A percentile compares a stretch with the other conserved stretches of the same genome.
These are phyloP conservation scores for Fimicolochytrium jonesii DNA, from an alignment of 192 early-diverging fungal species.

Conservation along the genomic window DNA sequence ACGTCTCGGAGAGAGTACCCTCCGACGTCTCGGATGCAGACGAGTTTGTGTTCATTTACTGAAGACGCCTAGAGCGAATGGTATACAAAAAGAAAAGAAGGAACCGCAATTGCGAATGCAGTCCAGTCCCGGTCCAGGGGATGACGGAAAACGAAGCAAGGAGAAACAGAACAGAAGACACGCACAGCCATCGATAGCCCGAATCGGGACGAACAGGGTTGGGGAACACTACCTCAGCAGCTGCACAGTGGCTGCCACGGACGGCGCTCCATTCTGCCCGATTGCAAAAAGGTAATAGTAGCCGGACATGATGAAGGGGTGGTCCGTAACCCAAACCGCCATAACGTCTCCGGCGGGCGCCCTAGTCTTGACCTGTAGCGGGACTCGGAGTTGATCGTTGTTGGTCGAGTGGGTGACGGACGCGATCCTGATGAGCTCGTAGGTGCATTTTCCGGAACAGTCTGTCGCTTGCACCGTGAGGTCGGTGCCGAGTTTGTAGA, in stretches of 20 bases:
- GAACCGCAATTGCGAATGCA: no score
- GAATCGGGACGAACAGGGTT: no score
- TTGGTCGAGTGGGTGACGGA: neutral
- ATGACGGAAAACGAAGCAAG: no score
- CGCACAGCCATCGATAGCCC: no score
- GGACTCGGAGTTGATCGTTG: slow-evolving; percentile 2
- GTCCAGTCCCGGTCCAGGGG: no score
- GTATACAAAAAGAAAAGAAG: no score
- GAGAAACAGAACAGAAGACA: no score
- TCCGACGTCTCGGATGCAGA: no score
- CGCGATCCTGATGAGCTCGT: neutral
- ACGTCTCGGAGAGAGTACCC: no score
- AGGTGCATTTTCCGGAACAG: neutral
- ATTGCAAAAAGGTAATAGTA: neutral
- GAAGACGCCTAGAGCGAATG: no score
- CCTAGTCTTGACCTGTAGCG: neutral
- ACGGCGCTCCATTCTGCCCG: neutral
- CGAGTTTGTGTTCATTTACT: no score
- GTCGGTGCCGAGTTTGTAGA: neutral
- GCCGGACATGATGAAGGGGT: neutral
- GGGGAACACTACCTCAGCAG: neutral
- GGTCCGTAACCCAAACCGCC: neutral
- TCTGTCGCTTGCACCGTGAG: neutral
- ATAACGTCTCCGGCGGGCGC: neutral
- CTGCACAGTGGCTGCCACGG: neutral